These are phyloP conservation scores for Neonectria faginata DNA, from an alignment of 2,329 filamentous ascomycete genomes.

Conservation along the genomic window DNA sequence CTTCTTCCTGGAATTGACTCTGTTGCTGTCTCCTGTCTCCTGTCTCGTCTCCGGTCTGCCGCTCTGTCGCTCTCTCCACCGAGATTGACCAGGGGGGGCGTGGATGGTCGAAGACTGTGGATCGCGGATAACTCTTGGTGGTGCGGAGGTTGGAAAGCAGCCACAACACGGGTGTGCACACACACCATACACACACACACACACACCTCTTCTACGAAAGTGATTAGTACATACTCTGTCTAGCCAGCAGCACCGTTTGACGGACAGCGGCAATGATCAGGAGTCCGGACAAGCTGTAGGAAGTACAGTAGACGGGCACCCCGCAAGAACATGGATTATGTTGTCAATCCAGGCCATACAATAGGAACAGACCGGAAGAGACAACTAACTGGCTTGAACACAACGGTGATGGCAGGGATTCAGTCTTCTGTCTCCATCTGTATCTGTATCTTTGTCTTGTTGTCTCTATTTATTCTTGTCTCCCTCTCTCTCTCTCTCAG, in stretches of 20 bases:
- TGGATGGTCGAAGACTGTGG: slow-evolving; percentile 17
- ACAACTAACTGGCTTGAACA: background rate
- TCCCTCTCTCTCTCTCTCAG: slow-evolving; percentile 3
- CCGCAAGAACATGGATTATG: background rate
- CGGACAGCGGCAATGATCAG: background rate
- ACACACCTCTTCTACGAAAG: background rate
- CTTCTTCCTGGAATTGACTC: background rate
- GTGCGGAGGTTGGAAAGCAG: slow-evolving; percentile 21
- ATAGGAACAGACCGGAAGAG: slow-evolving; percentile 7
- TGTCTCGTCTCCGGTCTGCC: background rate
- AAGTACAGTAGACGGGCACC: background rate
- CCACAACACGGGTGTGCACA: background rate
- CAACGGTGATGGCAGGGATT: background rate
- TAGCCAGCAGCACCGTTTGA: background rate
- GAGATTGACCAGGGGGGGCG: slow-evolving; percentile 9
- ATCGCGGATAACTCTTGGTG: slow-evolving; percentile 17
- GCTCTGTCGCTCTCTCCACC: slow-evolving; percentile 1
- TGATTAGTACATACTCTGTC: background rate
- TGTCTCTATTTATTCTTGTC: background rate
- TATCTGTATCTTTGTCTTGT: background rate
- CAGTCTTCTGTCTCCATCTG: background rate
- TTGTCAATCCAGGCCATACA: slow-evolving; percentile 11
- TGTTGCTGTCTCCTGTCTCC: background rate
- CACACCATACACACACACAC: too few relatives aligned
- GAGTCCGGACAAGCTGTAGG: background rate